Base-by-base conservation (phyloP, 805 yeast species). In the Metschnikowia rubicola region DNA sequence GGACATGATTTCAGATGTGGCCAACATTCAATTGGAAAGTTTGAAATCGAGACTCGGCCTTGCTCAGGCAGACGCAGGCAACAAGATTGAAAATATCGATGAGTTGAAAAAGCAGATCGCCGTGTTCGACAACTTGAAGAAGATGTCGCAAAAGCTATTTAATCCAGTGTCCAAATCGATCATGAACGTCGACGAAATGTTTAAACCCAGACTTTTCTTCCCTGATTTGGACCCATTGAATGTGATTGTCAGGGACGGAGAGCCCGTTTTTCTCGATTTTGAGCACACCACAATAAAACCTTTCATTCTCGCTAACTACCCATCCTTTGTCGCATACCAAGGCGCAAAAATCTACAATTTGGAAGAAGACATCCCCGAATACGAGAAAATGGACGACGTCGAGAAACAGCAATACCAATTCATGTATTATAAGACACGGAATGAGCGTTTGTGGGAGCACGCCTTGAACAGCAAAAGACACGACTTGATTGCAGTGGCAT, bases 221-320 rank as follows among this genome's bases (percentile, higher is more conserved):
- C 92, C 97, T 5, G 98, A 94, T 64, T 69, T 94, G 55, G 95
- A 89, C 64, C 98, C 99, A 19, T 75, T 91, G 79, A 92, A 92
- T 62, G 88, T 88, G 8, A 72, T 90, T 38, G 63, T 76, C 21
- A 68, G 74, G 10, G 52, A 49, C 35, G 63, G 64, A 30, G 65
- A 63, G 8, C 70, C 71, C 15, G 78, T 75, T 58, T 81, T 90
- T 52, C 61, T 90, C 44, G 99, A 92, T 67, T 85, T 91, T 62
- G 98, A 94, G 68, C 83, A 85, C 57, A 66, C 91, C 10, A 65
- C 83, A 13, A 81, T 89, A 53, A 86, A 88, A 63, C 98, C 99
- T 41, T 86, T 86, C 59, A 71, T 88, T 41, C 78, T 88, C 55
- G 84, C 84, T 51, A 80, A 78, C 35, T 82, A 89, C 50, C 98